Evolutionary conservation across 176 grass and related monocot genomes (phyloP).

Genomic region (Otatea glauca): DNA sequence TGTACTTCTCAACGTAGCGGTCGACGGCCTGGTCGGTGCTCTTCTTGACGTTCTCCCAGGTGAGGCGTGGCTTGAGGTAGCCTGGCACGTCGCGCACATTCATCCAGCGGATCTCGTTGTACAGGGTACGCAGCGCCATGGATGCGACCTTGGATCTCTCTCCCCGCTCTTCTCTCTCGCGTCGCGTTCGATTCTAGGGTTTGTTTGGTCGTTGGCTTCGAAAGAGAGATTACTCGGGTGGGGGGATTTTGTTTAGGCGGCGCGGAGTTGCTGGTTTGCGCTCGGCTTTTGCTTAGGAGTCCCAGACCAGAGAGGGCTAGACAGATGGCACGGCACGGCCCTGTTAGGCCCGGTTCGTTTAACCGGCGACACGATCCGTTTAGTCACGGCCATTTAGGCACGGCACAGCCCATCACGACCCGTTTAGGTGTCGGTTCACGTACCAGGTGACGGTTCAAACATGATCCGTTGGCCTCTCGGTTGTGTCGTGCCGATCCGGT

Average conservation of each 20-base stretch:
- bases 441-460: too few species aligned
- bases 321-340: too few species aligned
- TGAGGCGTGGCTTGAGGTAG: constrained; percentile 70
- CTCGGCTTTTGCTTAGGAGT: too few species aligned
- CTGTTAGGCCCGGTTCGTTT: too few species aligned
- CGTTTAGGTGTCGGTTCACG: too few species aligned
- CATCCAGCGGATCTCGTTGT: constrained; percentile 75
- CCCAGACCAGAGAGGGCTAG: too few species aligned
- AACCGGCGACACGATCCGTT: too few species aligned
- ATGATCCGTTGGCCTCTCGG: too few species aligned
- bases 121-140: constrained; percentile 82
- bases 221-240: not conserved
- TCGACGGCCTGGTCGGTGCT: constrained; percentile 73
- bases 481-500: too few species aligned
- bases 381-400: too few species aligned
- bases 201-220: constrained; percentile 40
- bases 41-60: constrained; percentile 81
- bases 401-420: too few species aligned
- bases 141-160: not conserved
- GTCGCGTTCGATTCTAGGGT: constrained; percentile 45
- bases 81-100: constrained; percentile 77
- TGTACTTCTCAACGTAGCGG: constrained; percentile 98
- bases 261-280: not conserved
- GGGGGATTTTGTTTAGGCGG: constrained; percentile 42
- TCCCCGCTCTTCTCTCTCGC: too few species aligned